Evolutionary conservation across 306 rosid genomes (phyloP), one percentile per base, ranked within the genome.

Genomic region (Cucurbita pepo): DNA sequence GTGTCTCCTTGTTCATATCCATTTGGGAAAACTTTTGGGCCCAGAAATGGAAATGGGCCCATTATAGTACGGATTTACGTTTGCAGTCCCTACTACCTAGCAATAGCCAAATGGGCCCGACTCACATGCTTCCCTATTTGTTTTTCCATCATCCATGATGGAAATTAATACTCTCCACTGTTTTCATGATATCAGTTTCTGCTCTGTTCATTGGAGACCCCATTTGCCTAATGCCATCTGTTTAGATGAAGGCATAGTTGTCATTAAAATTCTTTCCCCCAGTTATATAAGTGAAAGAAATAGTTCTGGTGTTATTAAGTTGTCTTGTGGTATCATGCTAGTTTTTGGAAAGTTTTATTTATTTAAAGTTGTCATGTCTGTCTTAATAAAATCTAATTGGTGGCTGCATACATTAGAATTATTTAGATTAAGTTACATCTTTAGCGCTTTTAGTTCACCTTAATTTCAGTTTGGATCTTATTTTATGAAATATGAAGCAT

Each of bases 31-130:
- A 38, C 12, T 6, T 64, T 63, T 63, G 69, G 69, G 50, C 69
- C 69, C 69, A 62, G 48, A 62, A 62, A 62, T 62, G 69, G 48
- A 62, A 62, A 38, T 65, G 71, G 71, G 18, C 53, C 71, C 71
- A 41, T 61, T 40, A 15, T 38, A 7, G 48, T 62, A 62, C 47
- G 13, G 45, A 38, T 40, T 62, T 40, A 48, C 14, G n/a, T 62
- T 62, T 38, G 30, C 11, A 40, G 69, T n/a, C 69, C 69, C 69
- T 58, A 58, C 64, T 12, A 58, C 16, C 41, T 12, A 21, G 53
- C 14, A 58, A 43, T 58, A 61, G 47, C 48, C 47, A 10, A 61
- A 37, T 38, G 69, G 69, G 14, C 69, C 69, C 69, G 38, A 37
- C 69, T 40, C 69, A 63, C 69, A 40, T 63, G 69, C 69, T 63